phyloP scores from a whole-genome alignment of 352 stramenopile genomes.

The Phytophthora sp. region DNA sequence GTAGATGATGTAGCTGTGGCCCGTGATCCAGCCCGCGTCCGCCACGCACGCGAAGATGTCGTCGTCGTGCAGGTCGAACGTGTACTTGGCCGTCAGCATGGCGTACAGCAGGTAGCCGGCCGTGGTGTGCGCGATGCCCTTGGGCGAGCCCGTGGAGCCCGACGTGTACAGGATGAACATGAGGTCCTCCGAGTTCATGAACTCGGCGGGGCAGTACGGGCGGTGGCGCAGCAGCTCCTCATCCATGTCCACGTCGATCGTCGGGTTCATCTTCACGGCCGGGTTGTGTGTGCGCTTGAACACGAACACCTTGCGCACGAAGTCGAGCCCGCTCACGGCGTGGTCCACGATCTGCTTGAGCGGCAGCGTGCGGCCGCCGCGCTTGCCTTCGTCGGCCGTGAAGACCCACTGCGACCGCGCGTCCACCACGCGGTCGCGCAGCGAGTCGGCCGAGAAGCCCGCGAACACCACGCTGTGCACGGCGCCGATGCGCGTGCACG shows the following conservation, averaged over 20 bases:
- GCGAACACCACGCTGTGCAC: slow-evolving; percentile 98
- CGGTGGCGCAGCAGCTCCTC: slow-evolving; percentile 86
- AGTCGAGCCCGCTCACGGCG: slow-evolving; percentile 84
- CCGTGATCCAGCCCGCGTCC: slow-evolving; percentile 97
- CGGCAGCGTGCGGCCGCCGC: slow-evolving; percentile 91
- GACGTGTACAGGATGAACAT: slow-evolving; percentile 99
- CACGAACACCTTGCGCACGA: slow-evolving; percentile 95
- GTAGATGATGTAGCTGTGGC: slow-evolving; percentile 97
- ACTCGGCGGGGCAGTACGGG: slow-evolving; percentile 95
- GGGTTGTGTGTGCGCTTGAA: slow-evolving; percentile 90
- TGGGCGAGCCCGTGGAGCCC: slow-evolving; percentile 94
- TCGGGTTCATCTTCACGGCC: slow-evolving; percentile 72
- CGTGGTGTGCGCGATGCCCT: slow-evolving; percentile 96
- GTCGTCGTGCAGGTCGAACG: slow-evolving; percentile 93
- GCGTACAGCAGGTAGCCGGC: slow-evolving; percentile 96
- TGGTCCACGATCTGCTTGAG: slow-evolving; percentile 97
- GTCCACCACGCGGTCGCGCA: slow-evolving; percentile 95
- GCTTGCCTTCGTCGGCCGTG: slow-evolving; percentile 91
- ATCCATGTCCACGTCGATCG: slow-evolving; percentile 93
- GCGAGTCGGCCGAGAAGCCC: slow-evolving; percentile 93
- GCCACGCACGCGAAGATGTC: slow-evolving; percentile 96
- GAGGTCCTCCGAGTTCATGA: slow-evolving; percentile 96
- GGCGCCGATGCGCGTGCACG: slow-evolving; percentile 96
- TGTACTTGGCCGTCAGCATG: slow-evolving; percentile 92
- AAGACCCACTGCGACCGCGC: slow-evolving; percentile 90